Base-by-base conservation (phyloP, 2,329 filamentous ascomycete genomes). In the Colletotrichum lupini region DNA sequence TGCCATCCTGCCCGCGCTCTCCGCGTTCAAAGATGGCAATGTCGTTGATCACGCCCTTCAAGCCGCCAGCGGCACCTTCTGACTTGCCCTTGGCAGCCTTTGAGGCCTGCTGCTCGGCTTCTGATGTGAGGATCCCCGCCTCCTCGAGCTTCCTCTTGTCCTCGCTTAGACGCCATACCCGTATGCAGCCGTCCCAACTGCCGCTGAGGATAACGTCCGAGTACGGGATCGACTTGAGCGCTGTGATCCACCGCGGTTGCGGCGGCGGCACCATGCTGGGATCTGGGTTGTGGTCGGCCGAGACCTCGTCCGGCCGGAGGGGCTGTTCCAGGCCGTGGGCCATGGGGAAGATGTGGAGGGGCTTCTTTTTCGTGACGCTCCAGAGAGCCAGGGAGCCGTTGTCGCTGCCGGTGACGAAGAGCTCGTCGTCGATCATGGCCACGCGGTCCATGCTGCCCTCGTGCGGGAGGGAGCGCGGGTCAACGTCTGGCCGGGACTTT, bases 331-430 rank as follows among this genome's bases (percentile, higher is more conserved):
- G 85, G 37, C 97, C 97, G 82, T 99, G 97, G 4, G 96, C 95
- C 35, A 94, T 87, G 2, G 92, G 89, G 57, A 97, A 85, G 3
- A 94, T 93, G 82, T 92, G 93, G 11, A 99, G 87, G 0, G 97
- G 93, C 83, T 98, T 98, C 89, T 99, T 99, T 86, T 97, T 98
- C 80, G 95, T 90, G 26, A 95, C 88, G 74, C 92, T 95, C 96
- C 96, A 98, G 14, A 98, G 89, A 1, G 92, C 92, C 64, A 99
- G 87, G 6, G 92, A 90, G 66, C 97, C 97, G 77, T 97, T 98
- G 83, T 99, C 96, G 72, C 94, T 94, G 26, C 96, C 97, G 0
- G 97, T 99, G 74, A 99, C 92, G 80, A 98, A 99, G 26, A 92
- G 93, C 80, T 92, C 92, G 79, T 93, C 95, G 83, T 93, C 97